Evolutionary conservation across 768 basidiomycete genomes (phyloP), one percentile per base, ranked within the genome.

Genomic region (Lactifluus subvellereus): DNA sequence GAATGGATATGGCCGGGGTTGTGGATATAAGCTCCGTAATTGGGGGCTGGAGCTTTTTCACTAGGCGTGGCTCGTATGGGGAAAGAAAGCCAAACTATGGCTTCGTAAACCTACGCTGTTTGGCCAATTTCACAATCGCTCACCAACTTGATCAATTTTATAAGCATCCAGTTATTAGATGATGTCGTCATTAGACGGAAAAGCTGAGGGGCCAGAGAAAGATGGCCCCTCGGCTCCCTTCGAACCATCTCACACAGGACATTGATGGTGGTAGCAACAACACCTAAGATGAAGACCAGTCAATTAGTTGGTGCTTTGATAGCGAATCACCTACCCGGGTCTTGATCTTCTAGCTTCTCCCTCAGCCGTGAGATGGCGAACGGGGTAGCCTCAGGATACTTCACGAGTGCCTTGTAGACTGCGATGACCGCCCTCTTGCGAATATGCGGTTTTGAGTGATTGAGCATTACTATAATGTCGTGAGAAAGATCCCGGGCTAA

Each of bases 161-260:
- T 99, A 62, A 99, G 82, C 92, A 98, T 96, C 97, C 97, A 99
- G 69, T 99, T 99, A 74, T 99, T 98, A 10, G 91, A 89, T 11
- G 94, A 94, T 2, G 88, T 93, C 0, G 93, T 97, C 62, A 99
- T 77, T 11, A 98, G 81, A 69, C 91, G 92, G 74, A 98, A 99
- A 58, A 98, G 74, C 68, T 91, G 90, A 10, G 97, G 97, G 2
- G 96, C 97, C 45, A 99, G 75, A 4, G 86, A 79, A 8, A 99
- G 79, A 71, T 93, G 94, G 63, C 90, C 89, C 62, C 77, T 76
- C 8, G 95, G 93, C 65, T 87, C 86, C 50, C 82, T 79, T 61
- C 91, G 83, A 13, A 91, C 89, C 42, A 98, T 80, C 75, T 99
- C 97, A 72, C 94, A 96, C 6, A 99, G 78, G 45, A 97, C 90